Percentiles rank a stretch among this genome's conserved stretches.
These are phyloP conservation scores for Cinnamomum chago DNA, from an alignment of 164 flowering plant species.

Conservation along the genomic window DNA sequence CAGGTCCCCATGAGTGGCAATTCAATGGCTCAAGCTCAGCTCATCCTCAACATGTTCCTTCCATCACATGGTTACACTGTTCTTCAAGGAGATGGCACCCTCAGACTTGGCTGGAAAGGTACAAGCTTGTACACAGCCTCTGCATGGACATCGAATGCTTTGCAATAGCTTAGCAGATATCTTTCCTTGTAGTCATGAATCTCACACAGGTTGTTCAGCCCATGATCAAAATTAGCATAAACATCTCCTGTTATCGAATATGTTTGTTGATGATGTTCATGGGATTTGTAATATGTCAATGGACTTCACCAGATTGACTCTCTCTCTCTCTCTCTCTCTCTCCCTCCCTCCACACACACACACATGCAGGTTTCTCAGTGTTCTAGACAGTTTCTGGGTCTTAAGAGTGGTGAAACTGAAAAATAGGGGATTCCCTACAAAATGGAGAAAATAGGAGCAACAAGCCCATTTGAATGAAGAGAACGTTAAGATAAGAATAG, in stretches of 20 bases:
- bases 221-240: background rate
- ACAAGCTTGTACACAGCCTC: slow-evolving; percentile 71
- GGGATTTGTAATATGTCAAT: too few species aligned
- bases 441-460: too few species aligned
- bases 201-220: background rate
- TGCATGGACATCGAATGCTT: slow-evolving; percentile 52
- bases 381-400: background rate
- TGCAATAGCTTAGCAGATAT: background rate
- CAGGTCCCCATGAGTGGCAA: slow-evolving; percentile 59
- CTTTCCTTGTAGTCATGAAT: background rate
- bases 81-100: slow-evolving; percentile 55
- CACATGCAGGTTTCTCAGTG: background rate
- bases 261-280: background rate
- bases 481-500: too few species aligned
- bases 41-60: slow-evolving; percentile 64
- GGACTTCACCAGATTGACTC: background rate
- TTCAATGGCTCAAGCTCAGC: slow-evolving; percentile 68
- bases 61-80: slow-evolving; percentile 61
- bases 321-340: too few species aligned
- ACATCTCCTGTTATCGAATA: background rate
- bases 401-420: too few species aligned
- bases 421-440: too few species aligned
- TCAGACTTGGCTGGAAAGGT: slow-evolving; percentile 73
- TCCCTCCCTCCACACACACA: background rate
- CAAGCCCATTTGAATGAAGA: too few species aligned